Evolutionary conservation across 2,329 filamentous ascomycete genomes (phyloP).

Genomic region (Cryphonectria carpinicola): DNA sequence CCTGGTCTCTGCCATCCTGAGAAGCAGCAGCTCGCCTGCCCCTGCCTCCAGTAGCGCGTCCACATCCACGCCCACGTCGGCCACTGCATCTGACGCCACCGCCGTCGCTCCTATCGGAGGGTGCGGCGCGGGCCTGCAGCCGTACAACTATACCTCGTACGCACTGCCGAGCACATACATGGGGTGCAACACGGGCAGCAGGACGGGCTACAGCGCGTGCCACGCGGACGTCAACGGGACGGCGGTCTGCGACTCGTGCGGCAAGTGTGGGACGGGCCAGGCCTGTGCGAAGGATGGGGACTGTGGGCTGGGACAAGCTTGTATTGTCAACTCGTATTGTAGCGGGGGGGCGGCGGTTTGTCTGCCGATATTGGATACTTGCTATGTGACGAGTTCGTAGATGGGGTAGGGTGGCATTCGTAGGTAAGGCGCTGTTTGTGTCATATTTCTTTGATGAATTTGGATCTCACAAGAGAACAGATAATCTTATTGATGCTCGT

Average conservation of each 20-base stretch:
- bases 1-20: background rate
- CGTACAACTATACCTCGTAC: conserved; percentile 6
- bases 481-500: no score
- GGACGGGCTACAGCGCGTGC: conserved; percentile 17
- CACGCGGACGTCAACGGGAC: conserved; percentile 13
- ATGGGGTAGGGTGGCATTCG: no score
- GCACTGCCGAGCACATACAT: conserved; percentile 15
- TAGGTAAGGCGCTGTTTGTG: no score
- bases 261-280: conserved; percentile 18
- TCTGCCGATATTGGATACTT: conserved; percentile 20
- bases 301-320: conserved; percentile 15
- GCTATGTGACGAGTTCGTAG: conserved; percentile 5
- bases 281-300: conserved; percentile 17
- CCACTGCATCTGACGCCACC: background rate
- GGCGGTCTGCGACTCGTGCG: conserved; percentile 17
- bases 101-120: no score
- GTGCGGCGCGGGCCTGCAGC: conserved; percentile 15
- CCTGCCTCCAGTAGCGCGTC: background rate
- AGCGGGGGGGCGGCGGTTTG: conserved; percentile 2
- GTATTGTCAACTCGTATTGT: conserved; percentile 8
- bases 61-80: background rate
- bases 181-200: conserved; percentile 19
- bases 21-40: background rate
- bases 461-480: no score
- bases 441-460: no score